Percentiles rank a stretch among this genome's conserved stretches.
These are phyloP conservation scores for Coffea canephora DNA, from an alignment of 257 asterid genomes.

Conservation along the genomic window DNA sequence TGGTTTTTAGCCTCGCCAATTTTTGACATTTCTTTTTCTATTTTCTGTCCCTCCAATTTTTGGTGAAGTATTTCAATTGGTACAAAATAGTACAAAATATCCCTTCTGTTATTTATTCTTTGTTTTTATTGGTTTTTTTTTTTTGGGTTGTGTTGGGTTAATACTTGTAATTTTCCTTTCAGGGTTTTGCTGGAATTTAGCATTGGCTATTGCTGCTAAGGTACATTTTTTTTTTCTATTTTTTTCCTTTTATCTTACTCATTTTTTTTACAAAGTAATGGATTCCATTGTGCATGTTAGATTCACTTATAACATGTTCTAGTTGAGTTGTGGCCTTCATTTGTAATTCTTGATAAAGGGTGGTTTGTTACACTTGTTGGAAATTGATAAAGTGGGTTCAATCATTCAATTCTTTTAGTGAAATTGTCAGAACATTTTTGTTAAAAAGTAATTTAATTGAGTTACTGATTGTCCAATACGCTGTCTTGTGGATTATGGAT, in stretches of 20 bases:
- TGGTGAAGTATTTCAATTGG: not conserved
- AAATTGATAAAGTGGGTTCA: not conserved
- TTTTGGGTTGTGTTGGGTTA: not conserved
- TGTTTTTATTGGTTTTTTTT: not conserved
- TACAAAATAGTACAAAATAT: not conserved
- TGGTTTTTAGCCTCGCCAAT: not conserved
- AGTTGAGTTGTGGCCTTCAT: not conserved
- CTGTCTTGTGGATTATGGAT: not conserved
- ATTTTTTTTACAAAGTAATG: not conserved
- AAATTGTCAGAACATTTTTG: not conserved
- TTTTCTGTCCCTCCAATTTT: not conserved
- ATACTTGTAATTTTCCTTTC: not conserved
- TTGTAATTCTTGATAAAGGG: not conserved
- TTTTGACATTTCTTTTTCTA: not conserved
- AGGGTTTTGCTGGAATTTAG: slow-evolving; percentile 4
- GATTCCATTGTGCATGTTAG: too few species aligned
- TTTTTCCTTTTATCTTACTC: not conserved
- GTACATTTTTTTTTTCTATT: not conserved
- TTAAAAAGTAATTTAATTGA: not conserved
- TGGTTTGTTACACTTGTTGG: not conserved
- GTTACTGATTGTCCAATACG: not conserved
- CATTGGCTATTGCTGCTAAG: not conserved
- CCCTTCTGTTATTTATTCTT: not conserved
- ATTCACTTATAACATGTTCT: not conserved
- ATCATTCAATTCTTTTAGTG: not conserved